phyloP scores from a whole-genome alignment of 352 stramenopile species.

The Phytophthora pseudosyringae region DNA sequence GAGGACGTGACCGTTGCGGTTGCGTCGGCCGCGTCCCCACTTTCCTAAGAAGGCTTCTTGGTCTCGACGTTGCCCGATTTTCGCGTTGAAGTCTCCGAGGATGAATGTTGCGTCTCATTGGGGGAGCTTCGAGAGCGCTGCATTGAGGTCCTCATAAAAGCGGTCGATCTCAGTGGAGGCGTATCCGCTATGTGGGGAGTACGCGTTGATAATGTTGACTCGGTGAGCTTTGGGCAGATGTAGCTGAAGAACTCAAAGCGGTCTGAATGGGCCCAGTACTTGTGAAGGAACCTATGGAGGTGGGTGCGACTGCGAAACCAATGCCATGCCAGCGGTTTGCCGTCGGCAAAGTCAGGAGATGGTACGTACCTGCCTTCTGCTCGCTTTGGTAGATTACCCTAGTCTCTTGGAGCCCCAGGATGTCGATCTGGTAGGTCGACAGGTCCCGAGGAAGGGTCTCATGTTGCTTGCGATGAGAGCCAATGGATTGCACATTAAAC shows the following conservation, averaged over 20 bases:
- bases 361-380: conserved; percentile 18
- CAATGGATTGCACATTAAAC: conserved; percentile 18
- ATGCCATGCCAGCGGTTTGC: conserved; percentile 19
- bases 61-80: conserved; percentile 8
- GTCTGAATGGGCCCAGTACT: conserved; percentile 10
- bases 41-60: conserved; percentile 5
- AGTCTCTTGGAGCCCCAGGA: conserved; percentile 17
- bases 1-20: conserved; percentile 4
- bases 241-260: conserved; percentile 9
- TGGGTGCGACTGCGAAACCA: conserved; percentile 15
- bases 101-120: conserved; percentile 11
- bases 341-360: conserved; percentile 3
- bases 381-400: conserved; percentile 7
- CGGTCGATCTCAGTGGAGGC: not conserved
- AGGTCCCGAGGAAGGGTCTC: conserved; percentile 17
- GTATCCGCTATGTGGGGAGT: conserved; percentile 9
- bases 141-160: conserved; percentile 8
- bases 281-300: conserved; percentile 6
- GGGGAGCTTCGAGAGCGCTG: not conserved
- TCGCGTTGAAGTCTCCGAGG: conserved; percentile 16
- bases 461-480: conserved; percentile 12
- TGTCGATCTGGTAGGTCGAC: conserved; percentile 9
- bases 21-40: not conserved
- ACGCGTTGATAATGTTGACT: conserved; percentile 17
- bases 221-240: not conserved